Conservation (phyloP, 1,139 yeast species). For the Magnusiomyces fungicola region DNA sequence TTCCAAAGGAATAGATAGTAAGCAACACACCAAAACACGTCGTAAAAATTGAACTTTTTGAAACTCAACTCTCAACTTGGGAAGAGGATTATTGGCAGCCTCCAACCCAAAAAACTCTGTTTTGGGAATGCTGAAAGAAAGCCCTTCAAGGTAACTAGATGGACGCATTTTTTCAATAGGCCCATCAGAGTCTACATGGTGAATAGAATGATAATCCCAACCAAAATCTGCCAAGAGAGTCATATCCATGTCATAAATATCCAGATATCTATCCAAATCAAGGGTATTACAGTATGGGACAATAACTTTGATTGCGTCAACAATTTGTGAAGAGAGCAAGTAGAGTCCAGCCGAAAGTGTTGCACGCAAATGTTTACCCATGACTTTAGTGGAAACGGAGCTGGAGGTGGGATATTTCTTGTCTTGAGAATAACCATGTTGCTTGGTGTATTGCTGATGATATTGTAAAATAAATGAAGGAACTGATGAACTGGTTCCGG, state of each 20-base stretch:
- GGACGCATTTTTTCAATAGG: too few species aligned
- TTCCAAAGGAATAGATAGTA: slow-evolving; percentile 30
- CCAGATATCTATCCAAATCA: slow-evolving; percentile 38
- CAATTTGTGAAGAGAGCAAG: slow-evolving; percentile 22
- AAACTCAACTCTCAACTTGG: slow-evolving; percentile 28
- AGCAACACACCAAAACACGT: slow-evolving; percentile 36
- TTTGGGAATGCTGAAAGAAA: slow-evolving; percentile 16
- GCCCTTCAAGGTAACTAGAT: slow-evolving; percentile 3
- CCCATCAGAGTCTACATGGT: slow-evolving; percentile 19
- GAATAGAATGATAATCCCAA: slow-evolving; percentile 15
- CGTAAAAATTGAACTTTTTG: slow-evolving; percentile 35
- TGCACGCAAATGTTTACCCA: slow-evolving; percentile 28
- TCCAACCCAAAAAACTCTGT: slow-evolving; percentile 24
- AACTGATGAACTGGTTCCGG: neutral
- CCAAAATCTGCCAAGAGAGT: slow-evolving; percentile 21
- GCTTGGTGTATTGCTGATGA: slow-evolving; percentile 9
- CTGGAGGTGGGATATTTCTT: neutral
- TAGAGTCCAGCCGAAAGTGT: slow-evolving; percentile 30
- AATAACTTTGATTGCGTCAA: slow-evolving; percentile 26
- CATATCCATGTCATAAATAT: slow-evolving; percentile 34
- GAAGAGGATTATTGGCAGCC: slow-evolving; percentile 26
- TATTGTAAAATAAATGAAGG: slow-evolving; percentile 11
- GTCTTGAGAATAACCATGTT: neutral
- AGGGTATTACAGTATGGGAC: slow-evolving; percentile 27
- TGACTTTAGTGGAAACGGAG: slow-evolving; percentile 7